Conservation (phyloP, 805 yeast genomes). For the Candida berthetii region DNA sequence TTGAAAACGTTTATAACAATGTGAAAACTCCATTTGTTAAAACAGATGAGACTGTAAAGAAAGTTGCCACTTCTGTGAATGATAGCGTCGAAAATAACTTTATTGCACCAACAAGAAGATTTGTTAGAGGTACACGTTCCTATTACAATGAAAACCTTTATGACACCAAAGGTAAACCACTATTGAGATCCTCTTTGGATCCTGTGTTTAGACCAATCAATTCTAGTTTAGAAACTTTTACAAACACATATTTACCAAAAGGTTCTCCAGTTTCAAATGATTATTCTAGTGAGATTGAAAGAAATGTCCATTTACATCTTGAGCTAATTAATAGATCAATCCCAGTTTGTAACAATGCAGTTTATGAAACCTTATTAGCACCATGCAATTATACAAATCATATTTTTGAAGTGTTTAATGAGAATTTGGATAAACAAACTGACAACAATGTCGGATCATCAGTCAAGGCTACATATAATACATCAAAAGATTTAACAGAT, state of each 20-base stretch:
- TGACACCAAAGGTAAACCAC: conserved; percentile 57
- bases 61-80: conserved; percentile 25
- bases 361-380: conserved; percentile 19
- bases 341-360: conserved; percentile 24
- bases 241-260: conserved; percentile 41
- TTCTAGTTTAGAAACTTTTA: conserved; percentile 38
- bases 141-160: conserved; percentile 44
- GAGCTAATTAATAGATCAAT: conserved; percentile 32
- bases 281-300: conserved; percentile 50
- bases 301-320: conserved; percentile 36
- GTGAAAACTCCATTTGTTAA: conserved; percentile 46
- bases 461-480: conserved; percentile 24
- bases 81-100: conserved; percentile 27
- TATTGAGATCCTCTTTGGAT: conserved; percentile 56
- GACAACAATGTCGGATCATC: conserved; percentile 23
- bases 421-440: conserved; percentile 33
- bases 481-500: conserved; percentile 23
- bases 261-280: conserved; percentile 34
- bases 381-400: conserved; percentile 32
- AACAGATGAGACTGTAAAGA: conserved; percentile 33
- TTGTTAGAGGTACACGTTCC: conserved; percentile 40
- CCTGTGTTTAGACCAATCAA: conserved; percentile 61
- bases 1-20: conserved; percentile 40
- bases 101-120: conserved; percentile 42
- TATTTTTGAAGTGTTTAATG: conserved; percentile 30